phyloP scores from a whole-genome alignment of 768 basidiomycete genomes.

The Brasilioporus rufonigricans region DNA sequence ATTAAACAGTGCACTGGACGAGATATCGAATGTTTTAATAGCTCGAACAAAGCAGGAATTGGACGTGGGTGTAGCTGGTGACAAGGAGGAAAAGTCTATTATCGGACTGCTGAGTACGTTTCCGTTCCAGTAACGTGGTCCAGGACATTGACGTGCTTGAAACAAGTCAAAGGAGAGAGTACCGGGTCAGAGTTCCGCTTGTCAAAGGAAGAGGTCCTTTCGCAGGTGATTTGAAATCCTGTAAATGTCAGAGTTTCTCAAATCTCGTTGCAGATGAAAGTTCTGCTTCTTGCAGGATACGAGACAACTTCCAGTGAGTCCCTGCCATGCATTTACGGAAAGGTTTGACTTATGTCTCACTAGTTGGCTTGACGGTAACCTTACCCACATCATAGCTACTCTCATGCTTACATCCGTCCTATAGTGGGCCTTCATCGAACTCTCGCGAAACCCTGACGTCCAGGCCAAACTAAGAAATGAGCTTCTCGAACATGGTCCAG shows the following conservation, averaged over 20 bases:
- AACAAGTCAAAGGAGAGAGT: too few species aligned
- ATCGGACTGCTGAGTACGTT: conserved; percentile 27
- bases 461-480: neutral
- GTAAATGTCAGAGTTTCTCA: neutral
- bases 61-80: conserved; percentile 30
- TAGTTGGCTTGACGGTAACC: conserved; percentile 22
- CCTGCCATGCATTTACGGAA: neutral
- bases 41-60: conserved; percentile 36
- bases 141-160: neutral
- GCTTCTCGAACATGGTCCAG: too few species aligned
- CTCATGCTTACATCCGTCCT: neutral
- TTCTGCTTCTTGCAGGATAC: conserved; percentile 20
- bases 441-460: too few species aligned
- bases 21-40: conserved; percentile 41
- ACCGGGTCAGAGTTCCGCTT: too few species aligned
- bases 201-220: too few species aligned
- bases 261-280: conserved; percentile 31
- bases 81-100: conserved; percentile 26
- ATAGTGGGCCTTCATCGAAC: conserved; percentile 13
- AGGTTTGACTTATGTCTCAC: neutral
- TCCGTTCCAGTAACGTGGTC: neutral
- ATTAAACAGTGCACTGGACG: conserved; percentile 36
- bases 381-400: too few species aligned
- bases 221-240: too few species aligned
- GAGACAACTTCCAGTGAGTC: conserved; percentile 23